Percentiles rank a stretch among this genome's conserved stretches.
Evolutionary conservation across 2,329 filamentous ascomycete genomes (phyloP).

Genomic region (Verticillium nonalfalfae): DNA sequence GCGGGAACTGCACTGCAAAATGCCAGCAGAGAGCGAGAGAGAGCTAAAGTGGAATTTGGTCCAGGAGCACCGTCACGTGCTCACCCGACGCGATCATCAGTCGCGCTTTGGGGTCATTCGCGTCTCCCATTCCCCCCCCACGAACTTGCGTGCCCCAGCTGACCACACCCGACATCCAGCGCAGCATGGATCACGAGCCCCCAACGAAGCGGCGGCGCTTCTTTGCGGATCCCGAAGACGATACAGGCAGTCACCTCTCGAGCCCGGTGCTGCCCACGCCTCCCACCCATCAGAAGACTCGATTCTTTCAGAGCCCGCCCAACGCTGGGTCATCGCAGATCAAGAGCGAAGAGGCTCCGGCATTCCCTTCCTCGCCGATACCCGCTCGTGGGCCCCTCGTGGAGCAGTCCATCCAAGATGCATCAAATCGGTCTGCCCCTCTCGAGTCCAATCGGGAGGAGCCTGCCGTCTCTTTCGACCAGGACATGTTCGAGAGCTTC

Average conservation of each 20-base stretch:
- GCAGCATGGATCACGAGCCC: slow-evolving; percentile 35
- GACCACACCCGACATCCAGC: slow-evolving; percentile 1
- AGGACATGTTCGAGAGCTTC: slow-evolving; percentile 51
- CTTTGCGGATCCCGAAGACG: slow-evolving; percentile 29
- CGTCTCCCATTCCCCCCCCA: slow-evolving; percentile 23
- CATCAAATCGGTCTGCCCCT: slow-evolving; percentile 7
- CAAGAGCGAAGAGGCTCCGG: slow-evolving; percentile 8
- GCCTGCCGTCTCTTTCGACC: slow-evolving; percentile 41
- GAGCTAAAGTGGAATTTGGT: slow-evolving; percentile 8
- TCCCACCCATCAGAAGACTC: slow-evolving; percentile 18
- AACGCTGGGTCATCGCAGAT: slow-evolving; percentile 20
- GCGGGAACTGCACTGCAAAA: background rate
- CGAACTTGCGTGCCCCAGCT: slow-evolving; percentile 1
- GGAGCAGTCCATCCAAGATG: slow-evolving; percentile 14
- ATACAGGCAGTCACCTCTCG: slow-evolving; percentile 10
- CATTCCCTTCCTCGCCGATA: slow-evolving; percentile 7
- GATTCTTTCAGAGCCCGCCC: slow-evolving; percentile 27
- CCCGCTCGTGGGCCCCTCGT: slow-evolving; percentile 11
- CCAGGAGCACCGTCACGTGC: slow-evolving; percentile 31
- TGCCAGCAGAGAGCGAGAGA: too few relatives aligned
- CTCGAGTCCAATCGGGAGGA: slow-evolving; percentile 14
- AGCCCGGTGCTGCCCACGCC: slow-evolving; percentile 7
- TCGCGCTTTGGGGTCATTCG: slow-evolving; percentile 16
- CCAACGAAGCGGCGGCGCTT: slow-evolving; percentile 41
- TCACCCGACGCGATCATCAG: slow-evolving; percentile 22